Conservation (phyloP, 352 stramenopile species). For the Phytophthora quininea region DNA sequence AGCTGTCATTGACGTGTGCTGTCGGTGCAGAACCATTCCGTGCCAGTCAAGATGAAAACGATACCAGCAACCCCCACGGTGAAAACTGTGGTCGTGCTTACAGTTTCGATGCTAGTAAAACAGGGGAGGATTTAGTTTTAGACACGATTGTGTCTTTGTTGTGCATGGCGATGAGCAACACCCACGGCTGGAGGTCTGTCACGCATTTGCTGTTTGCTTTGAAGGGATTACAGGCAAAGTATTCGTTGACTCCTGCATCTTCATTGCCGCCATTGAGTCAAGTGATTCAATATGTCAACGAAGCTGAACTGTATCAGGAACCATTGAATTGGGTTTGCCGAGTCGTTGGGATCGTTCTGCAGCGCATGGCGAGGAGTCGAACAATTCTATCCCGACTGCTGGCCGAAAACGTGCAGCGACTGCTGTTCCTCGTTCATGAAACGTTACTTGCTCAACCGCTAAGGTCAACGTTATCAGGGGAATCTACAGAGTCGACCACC, state of each 20-base stretch:
- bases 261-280: constrained; percentile 32
- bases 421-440: constrained; percentile 74
- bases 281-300: constrained; percentile 26
- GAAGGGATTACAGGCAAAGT: constrained; percentile 71
- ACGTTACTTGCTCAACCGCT: constrained; percentile 53
- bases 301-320: constrained; percentile 47
- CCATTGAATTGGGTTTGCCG: constrained; percentile 72
- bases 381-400: constrained; percentile 77
- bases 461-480: background rate
- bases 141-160: constrained; percentile 86
- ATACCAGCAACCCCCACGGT: background rate
- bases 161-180: constrained; percentile 70
- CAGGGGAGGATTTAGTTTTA: constrained; percentile 80
- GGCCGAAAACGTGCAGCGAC: constrained; percentile 80
- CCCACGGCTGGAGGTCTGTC: constrained; percentile 67
- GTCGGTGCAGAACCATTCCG: constrained; percentile 20
- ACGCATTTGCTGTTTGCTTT: constrained; percentile 69
- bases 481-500: background rate
- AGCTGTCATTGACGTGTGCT: constrained; percentile 74
- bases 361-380: constrained; percentile 75
- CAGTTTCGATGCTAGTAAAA: constrained; percentile 73
- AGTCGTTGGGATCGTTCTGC: constrained; percentile 72
- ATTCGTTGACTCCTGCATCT: constrained; percentile 27
- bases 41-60: constrained; percentile 4
- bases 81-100: constrained; percentile 48